These are phyloP conservation scores for Bolboschoenus planiculmis DNA, from an alignment of 176 grass and related monocot genomes.

Conservation along the genomic window DNA sequence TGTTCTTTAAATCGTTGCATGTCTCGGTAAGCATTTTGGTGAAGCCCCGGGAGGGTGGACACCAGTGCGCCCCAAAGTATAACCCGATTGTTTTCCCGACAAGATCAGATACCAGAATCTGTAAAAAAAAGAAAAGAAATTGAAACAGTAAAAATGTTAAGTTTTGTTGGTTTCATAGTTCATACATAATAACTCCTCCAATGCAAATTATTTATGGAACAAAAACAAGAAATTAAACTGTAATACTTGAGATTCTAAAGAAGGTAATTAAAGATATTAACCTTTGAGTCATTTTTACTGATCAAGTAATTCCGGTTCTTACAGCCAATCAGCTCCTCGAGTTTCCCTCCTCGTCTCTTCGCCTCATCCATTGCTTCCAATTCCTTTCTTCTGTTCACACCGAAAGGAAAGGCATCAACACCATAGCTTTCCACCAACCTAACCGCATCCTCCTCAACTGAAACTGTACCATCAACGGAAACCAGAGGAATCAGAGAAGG, in stretches of 20 bases:
- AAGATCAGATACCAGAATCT: constrained; percentile 30
- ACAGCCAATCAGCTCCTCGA: constrained; percentile 48
- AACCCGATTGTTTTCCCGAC: constrained; percentile 42
- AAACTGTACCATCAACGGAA: not conserved
- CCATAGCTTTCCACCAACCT: constrained; percentile 37
- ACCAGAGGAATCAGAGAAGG: constrained; percentile 38
- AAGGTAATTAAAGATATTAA: not conserved
- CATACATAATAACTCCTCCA: too few relatives aligned
- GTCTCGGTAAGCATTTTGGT: constrained; percentile 32
- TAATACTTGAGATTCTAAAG: not conserved
- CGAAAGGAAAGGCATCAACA: constrained; percentile 41
- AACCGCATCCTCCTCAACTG: constrained; percentile 33
- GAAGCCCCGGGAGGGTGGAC: constrained; percentile 40
- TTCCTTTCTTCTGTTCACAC: constrained; percentile 32
- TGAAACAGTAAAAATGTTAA: too few relatives aligned
- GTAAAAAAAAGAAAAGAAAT: constrained; percentile 6
- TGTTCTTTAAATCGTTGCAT: constrained; percentile 28
- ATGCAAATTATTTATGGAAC: constrained; percentile 17
- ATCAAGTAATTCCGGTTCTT: constrained; percentile 36
- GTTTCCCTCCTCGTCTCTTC: constrained; percentile 34
- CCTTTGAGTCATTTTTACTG: constrained; percentile 33
- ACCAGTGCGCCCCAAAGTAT: constrained; percentile 55
- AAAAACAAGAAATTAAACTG: too few relatives aligned
- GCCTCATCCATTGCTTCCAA: constrained; percentile 36
- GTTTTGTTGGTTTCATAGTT: too few relatives aligned